Base-by-base conservation (phyloP, 1,284 basidiomycete species). In the Boletus smithii region DNA sequence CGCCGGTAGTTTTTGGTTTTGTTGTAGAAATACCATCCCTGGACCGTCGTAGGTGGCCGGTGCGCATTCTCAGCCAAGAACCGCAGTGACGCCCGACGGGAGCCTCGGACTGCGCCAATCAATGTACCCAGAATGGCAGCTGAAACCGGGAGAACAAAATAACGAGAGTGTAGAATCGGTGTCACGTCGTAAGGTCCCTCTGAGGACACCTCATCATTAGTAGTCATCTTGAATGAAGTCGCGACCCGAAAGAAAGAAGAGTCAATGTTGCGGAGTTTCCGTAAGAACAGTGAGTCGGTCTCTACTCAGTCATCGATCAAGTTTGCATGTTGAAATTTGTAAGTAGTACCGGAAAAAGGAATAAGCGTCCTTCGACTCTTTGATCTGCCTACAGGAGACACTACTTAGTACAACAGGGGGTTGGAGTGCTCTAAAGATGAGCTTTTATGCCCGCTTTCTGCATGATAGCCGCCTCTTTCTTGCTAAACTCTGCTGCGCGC, bases 11-110 rank as follows among this genome's bases (percentile, higher is more conserved):
- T 93, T 69, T 92, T 93, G 33, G 89, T 91, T 74, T 92, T 92
- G 66, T 90, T 87, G 78, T 92, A 93, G 59, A 90, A 85, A 65
- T 92, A 93, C 91, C 90, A 93, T 56, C 90, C 90, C 54, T 83
- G 78, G 48, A 91, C 76, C 24, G 90, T 93, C 59, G 70, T 83
- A 24, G 90, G 90, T 44, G 86, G 74, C 44, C 88, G 75, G 67
- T 93, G 91, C 30, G 83, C 80, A 58, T 82, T 82, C 60, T 82
- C 80, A 18, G 80, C 80, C 38, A 81, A 64, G 55, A 80, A 82
- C 31, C 72, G 73, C 57, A 83, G 61, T 17, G 74, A 73, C n/a
- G 79, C 76, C 18, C 56, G 65, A 67, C 85, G 77, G 20, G 80
- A 80, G 17, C 86, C 88, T n/a, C 87, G 80, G 52, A 83, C 74